A percentile compares a stretch with the other conserved stretches of the same genome.
These are phyloP conservation scores for Juncus effusus DNA, from an alignment of 176 grass and related monocot species.

Conservation along the genomic window DNA sequence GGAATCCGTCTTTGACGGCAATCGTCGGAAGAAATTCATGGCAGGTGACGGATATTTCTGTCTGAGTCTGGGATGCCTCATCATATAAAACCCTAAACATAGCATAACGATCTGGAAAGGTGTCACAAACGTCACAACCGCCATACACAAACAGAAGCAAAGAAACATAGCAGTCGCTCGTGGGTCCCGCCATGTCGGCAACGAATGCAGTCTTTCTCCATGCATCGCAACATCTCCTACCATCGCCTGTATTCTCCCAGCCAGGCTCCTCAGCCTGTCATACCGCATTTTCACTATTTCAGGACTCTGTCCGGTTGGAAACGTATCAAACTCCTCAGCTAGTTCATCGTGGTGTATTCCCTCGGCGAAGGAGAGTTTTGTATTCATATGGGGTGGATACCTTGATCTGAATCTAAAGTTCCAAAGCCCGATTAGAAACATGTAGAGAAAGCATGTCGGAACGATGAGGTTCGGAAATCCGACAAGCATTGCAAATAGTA, in stretches of 20 bases:
- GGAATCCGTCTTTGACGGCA: constrained; percentile 68
- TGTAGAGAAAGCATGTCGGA: constrained; percentile 68
- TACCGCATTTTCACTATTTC: constrained; percentile 77
- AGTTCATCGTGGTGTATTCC: constrained; percentile 57
- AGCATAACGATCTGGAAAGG: constrained; percentile 66
- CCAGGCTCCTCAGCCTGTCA: constrained; percentile 65
- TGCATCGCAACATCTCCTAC: constrained; percentile 58
- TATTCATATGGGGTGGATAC: constrained; percentile 71
- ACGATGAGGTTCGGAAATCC: constrained; percentile 64
- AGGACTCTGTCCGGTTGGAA: constrained; percentile 45
- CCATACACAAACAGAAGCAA: constrained; percentile 38
- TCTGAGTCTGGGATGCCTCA: constrained; percentile 64
- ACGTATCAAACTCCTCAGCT: constrained; percentile 86
- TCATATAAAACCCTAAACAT: constrained; percentile 49
- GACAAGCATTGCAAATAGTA: constrained; percentile 64
- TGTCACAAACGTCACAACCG: constrained; percentile 37
- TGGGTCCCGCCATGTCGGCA: constrained; percentile 57
- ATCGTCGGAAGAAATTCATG: constrained; percentile 56
- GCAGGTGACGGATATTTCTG: constrained; percentile 47
- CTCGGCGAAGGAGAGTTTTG: constrained; percentile 57
- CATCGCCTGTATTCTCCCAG: constrained; percentile 65
- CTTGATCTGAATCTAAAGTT: constrained; percentile 44
- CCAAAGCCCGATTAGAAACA: constrained; percentile 56
- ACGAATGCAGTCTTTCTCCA: constrained; percentile 43
- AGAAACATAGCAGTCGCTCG: constrained; percentile 61